These are phyloP conservation scores for Aureobasidium lini DNA, from an alignment of 2,329 filamentous ascomycete genomes.

Conservation along the genomic window DNA sequence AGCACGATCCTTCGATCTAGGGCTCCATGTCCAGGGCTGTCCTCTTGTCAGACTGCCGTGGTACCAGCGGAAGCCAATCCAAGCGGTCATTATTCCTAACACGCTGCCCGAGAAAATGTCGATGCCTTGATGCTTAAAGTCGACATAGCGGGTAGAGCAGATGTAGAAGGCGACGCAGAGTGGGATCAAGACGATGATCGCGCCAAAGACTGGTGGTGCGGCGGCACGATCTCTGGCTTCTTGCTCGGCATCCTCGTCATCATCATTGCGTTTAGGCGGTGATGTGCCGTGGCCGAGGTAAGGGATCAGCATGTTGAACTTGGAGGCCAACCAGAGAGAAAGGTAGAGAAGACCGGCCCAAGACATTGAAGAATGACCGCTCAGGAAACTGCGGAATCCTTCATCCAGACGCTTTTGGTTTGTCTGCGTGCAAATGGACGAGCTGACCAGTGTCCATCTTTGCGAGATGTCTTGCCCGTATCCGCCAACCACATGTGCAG, in stretches of 20 bases:
- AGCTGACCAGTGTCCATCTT: conserved; percentile 64
- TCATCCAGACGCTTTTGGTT: conserved; percentile 59
- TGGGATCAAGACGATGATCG: conserved; percentile 63
- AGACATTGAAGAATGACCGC: conserved; percentile 65
- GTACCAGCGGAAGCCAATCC: conserved; percentile 76
- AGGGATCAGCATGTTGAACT: conserved; percentile 67
- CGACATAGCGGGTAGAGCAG: conserved; percentile 74
- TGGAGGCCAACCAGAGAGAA: conserved; percentile 77
- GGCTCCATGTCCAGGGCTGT: conserved; percentile 84
- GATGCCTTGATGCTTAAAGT: conserved; percentile 87
- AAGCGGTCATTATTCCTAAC: conserved; percentile 64
- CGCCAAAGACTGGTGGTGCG: conserved; percentile 72
- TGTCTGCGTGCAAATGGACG: conserved; percentile 64
- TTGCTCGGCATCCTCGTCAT: not conserved
- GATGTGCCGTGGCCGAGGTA: conserved; percentile 42
- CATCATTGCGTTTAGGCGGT: conserved; percentile 2
- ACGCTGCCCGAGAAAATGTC: conserved; percentile 81
- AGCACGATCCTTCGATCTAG: conserved; percentile 62
- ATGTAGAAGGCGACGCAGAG: conserved; percentile 73
- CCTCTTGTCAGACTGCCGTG: conserved; percentile 73
- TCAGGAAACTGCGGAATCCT: conserved; percentile 79
- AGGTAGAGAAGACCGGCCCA: conserved; percentile 79
- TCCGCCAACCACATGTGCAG: conserved; percentile 54
- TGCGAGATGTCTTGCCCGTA: conserved; percentile 43
- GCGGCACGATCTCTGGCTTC: conserved; percentile 36